Evolutionary conservation across 2,329 filamentous ascomycete species (phyloP).

Genomic region (Diaporthe eres): DNA sequence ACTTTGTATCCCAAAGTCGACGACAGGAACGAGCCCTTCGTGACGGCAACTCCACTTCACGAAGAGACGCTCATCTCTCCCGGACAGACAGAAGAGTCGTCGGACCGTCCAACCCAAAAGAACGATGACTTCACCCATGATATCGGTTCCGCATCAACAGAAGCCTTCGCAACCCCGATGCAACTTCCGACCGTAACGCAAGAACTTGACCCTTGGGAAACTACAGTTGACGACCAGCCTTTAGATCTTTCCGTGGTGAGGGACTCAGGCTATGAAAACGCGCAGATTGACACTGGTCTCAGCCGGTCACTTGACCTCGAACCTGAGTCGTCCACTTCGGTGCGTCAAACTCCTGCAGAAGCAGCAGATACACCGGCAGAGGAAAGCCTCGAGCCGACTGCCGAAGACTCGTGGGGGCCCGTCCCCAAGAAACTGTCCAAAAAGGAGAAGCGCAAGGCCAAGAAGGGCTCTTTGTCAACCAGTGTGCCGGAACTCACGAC

Average conservation of each 20-base stretch:
- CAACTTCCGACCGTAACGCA: neutral
- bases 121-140: neutral
- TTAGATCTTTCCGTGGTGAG: neutral
- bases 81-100: neutral
- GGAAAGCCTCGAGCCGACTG: slow-evolving; percentile 12
- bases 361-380: slow-evolving; percentile 8
- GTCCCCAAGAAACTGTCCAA: slow-evolving; percentile 50
- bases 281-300: slow-evolving; percentile 41
- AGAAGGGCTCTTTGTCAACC: slow-evolving; percentile 32
- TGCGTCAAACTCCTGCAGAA: slow-evolving; percentile 33
- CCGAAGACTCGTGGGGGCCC: slow-evolving; percentile 44
- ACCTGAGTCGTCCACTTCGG: neutral
- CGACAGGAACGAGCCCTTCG: slow-evolving; percentile 7
- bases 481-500: slow-evolving; percentile 24
- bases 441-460: slow-evolving; percentile 44
- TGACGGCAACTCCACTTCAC: slow-evolving; percentile 7
- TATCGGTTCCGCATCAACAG: slow-evolving; percentile 2
- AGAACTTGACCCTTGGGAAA: neutral
- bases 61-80: neutral
- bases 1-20: slow-evolving; percentile 15
- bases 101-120: neutral
- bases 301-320: slow-evolving; percentile 39
- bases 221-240: neutral
- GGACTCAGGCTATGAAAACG: slow-evolving; percentile 32
- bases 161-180: slow-evolving; percentile 31